These are phyloP conservation scores for Eucalyptus tenuipes DNA, from an alignment of 345 rosid genomes.

Conservation along the genomic window DNA sequence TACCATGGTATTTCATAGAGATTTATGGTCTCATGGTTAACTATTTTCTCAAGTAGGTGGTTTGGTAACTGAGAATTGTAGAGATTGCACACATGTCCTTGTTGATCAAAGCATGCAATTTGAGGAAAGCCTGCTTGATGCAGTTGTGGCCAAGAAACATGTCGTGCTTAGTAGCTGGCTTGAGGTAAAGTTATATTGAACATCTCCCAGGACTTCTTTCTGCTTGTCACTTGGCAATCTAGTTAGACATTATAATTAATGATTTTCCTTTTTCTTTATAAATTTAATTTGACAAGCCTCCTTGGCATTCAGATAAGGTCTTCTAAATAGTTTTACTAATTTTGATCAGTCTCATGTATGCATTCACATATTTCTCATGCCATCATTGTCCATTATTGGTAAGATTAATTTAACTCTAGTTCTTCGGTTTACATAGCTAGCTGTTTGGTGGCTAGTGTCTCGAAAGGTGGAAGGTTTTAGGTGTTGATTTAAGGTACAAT, in stretches of 20 bases:
- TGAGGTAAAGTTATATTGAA: slow-evolving; percentile 31
- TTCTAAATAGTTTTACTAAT: not conserved
- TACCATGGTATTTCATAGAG: not conserved
- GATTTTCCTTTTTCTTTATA: not conserved
- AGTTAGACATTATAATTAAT: not conserved
- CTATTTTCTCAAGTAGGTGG: slow-evolving; percentile 40
- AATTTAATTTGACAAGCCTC: not conserved
- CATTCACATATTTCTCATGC: not conserved
- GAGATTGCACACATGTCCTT: slow-evolving; percentile 73
- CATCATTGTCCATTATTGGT: not conserved
- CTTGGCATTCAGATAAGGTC: not conserved
- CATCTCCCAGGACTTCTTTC: not conserved
- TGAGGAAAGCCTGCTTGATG: slow-evolving; percentile 43
- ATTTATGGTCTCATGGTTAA: not conserved
- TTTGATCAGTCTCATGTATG: not conserved
- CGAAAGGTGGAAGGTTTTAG: not conserved
- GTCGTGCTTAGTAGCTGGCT: slow-evolving; percentile 46
- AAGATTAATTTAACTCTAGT: not conserved
- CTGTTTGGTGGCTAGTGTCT: not conserved
- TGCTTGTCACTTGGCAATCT: not conserved
- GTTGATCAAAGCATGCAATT: slow-evolving; percentile 37
- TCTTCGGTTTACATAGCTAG: not conserved
- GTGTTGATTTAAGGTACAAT: not conserved
- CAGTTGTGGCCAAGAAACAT: slow-evolving; percentile 47
- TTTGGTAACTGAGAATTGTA: slow-evolving; percentile 14